Evolutionary conservation across 768 basidiomycete species (phyloP).

Genomic region (Tylopilus plumbeoviolaceoides): DNA sequence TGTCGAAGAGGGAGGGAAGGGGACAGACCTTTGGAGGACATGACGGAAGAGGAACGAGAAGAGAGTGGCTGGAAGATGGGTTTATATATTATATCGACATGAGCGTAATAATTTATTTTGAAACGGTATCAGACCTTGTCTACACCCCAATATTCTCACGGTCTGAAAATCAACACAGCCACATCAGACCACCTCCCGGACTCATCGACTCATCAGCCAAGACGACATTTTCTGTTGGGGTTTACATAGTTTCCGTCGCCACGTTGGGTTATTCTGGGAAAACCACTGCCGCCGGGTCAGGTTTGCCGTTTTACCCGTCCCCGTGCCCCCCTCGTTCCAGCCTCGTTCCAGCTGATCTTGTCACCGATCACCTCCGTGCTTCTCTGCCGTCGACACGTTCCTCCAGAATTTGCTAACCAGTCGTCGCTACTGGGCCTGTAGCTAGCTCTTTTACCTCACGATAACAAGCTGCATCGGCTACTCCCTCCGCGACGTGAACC

Average conservation of each 20-base stretch:
- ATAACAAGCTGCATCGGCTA: background rate
- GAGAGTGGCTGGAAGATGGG: background rate
- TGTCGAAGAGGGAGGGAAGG: background rate
- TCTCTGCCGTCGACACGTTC: slow-evolving; percentile 7
- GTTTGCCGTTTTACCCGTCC: background rate
- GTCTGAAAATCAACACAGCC: slow-evolving; percentile 27
- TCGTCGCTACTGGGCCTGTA: background rate
- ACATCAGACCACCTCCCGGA: slow-evolving; percentile 11
- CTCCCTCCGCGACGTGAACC: background rate
- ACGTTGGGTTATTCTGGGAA: background rate
- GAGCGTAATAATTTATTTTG: slow-evolving; percentile 13
- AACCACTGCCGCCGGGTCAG: background rate
- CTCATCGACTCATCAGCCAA: background rate
- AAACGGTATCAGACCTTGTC: slow-evolving; percentile 22
- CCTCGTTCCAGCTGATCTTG: slow-evolving; percentile 2
- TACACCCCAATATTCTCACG: slow-evolving; percentile 29
- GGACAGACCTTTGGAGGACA: slow-evolving; percentile 33
- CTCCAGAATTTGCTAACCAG: background rate
- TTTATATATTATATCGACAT: slow-evolving; percentile 15
- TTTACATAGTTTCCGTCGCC: background rate
- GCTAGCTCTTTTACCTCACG: slow-evolving; percentile 12
- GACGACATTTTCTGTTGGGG: background rate
- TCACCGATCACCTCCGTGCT: background rate
- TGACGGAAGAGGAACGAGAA: slow-evolving; percentile 18
- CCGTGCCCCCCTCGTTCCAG: slow-evolving; percentile 10